A percentile compares a stretch with the other conserved stretches of the same genome.
Evolutionary conservation across 805 yeast species (phyloP).

Genomic region (Saccharomycopsis sp.): DNA sequence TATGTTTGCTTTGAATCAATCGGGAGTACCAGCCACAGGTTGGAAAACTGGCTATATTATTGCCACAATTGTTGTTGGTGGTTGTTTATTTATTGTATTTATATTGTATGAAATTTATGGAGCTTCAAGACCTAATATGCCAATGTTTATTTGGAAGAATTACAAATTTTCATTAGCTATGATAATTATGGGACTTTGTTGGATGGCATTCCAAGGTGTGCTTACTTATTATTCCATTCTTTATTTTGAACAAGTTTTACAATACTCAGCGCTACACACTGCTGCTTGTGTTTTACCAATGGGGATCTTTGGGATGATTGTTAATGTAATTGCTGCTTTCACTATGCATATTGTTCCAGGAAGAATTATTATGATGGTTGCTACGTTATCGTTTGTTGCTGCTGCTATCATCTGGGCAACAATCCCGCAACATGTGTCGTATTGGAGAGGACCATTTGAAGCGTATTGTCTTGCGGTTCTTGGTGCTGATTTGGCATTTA

Average conservation of each 20-base stretch:
- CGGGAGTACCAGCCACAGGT: conserved; percentile 33
- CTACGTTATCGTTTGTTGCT: conserved; percentile 31
- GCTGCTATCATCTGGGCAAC: conserved; percentile 39
- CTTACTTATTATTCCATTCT: conserved; percentile 34
- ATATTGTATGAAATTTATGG: conserved; percentile 34
- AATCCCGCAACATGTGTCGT: conserved; percentile 29
- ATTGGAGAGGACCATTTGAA: conserved; percentile 42
- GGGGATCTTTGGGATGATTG: conserved; percentile 36
- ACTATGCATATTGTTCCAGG: conserved; percentile 41
- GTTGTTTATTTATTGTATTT: conserved; percentile 29
- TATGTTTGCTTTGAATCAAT: conserved; percentile 39
- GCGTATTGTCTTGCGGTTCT: conserved; percentile 34
- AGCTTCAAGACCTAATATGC: conserved; percentile 41
- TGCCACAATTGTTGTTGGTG: conserved; percentile 36
- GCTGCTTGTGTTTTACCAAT: conserved; percentile 39
- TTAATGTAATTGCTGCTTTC: conserved; percentile 40
- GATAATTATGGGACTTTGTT: conserved; percentile 32
- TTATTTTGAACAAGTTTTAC: conserved; percentile 36
- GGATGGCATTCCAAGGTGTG: conserved; percentile 39
- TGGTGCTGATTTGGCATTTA: conserved; percentile 43
- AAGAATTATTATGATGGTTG: conserved; percentile 30
- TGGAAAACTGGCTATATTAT: conserved; percentile 44
- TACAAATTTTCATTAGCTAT: conserved; percentile 35
- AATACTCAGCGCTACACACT: conserved; percentile 34
- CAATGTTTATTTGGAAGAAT: conserved; percentile 36